Evolutionary conservation across 2,329 filamentous ascomycete genomes (phyloP), one percentile per base, ranked within the genome.

Genomic region (Fusarium xyrophilum): DNA sequence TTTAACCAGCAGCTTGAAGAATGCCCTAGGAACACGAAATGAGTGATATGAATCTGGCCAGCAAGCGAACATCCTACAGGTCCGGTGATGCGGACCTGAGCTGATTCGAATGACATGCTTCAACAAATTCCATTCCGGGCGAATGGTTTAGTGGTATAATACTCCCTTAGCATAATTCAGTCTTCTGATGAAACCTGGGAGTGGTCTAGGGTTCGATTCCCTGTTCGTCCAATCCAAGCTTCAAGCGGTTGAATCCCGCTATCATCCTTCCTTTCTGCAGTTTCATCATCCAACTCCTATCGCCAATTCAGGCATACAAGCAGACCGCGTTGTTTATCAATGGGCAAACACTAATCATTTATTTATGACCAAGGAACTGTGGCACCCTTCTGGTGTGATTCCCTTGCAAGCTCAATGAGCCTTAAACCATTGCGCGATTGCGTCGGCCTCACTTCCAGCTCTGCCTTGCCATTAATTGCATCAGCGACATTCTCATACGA

Each of bases 401-500:
- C 77, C 42, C 79, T 75, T 2, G 81, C 81, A 19, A 83, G 65
- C 73, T 83, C 70, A 42, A 73, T 71, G 3, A 73, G 32, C 76
- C 79, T 72, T 14, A 83, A 61, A 0, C 75, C 80, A 63, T 82
- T 78, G 25, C 80, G 76, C 2, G 76, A 76, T 54, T 80, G 74
- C 21, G 76, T 75, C 0, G 81, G 75, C 56, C 80, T 78, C 1
- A 83, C 80, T n/a, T 72, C 71, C 6, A 82, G 40, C 60, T 81
- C 77, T 2, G 62, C 76, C 55, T 77, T 75, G 0, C 81, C 80
- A 14, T 76, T 73, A 23, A 83, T 79, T 0, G 81, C 78, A 13
- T 77, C 71, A 0, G 67, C 67, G 1, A 79, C 79, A 64, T 82
- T 80, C 32, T 79, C 76, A 60, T 83, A 83, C 17, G 79, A 75